Evolutionary conservation across 2,329 filamentous ascomycete genomes (phyloP), one percentile per base, ranked within the genome.

Genomic region (Ascocoryne sarcoides): DNA sequence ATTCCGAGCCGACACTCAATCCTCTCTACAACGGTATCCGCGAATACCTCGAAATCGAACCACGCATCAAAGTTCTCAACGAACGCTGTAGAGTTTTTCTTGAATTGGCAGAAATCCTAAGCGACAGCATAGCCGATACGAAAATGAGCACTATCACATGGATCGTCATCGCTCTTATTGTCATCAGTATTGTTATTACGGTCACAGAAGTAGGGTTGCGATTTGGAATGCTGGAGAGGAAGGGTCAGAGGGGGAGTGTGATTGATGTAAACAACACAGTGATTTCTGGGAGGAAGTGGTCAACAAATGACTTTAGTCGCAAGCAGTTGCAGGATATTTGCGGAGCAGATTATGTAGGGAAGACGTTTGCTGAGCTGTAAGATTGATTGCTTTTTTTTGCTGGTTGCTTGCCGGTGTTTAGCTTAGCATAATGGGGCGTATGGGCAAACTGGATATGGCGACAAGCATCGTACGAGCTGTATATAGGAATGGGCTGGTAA

Each of bases 61-160:
- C 84, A 5, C 86, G 92, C 40, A 95, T 95, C 60, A 87, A 93
- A 62, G 89, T 96, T 17, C 81, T 98, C 49, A 98, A 98, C 63
- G 92, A 96, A 65, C 82, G 92, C 39, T 98, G 92, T 61, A 81
- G 85, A 31, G 92, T 98, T 37, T 98, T 98, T 65, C 75, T 98
- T 14, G 92, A 98, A 62, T 76, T 98, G 8, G 89, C 92, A 33
- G 89, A 95, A 64, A 95, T 98, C 17, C 69, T 98, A 1, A 88
- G 84, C 10, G 90, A 98, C 63, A 86, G 79, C 2, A 89, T 95
- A 40, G 86, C 86, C 16, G 88, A 96, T 60, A 82, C 85, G 51
- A 95, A 95, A 62, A 96, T 95, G 84, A 95, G 87, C 52, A 73
- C 75, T 50, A 94, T 95, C 60, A 98, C 92, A 1, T 96, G 90